Conservation (phyloP, 495 filamentous ascomycete species). For the Aspergillus ellipticus region DNA sequence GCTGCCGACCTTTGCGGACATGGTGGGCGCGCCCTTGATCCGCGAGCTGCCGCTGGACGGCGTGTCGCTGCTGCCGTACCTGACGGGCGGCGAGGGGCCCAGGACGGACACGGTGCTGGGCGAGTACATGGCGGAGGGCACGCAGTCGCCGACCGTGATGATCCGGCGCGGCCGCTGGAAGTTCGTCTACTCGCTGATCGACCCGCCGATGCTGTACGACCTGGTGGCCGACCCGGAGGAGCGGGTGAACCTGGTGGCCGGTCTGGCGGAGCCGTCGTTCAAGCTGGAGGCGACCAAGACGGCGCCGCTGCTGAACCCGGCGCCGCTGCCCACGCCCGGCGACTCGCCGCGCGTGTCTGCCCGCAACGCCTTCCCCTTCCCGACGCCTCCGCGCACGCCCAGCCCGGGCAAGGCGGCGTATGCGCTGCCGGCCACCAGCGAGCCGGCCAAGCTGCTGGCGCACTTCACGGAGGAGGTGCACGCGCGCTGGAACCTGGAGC, state of each 20-base stretch:
- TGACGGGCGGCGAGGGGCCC: conserved; percentile 53
- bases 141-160: conserved; percentile 84
- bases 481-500: conserved; percentile 68
- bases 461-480: conserved; percentile 64
- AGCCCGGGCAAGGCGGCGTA: conserved; percentile 32
- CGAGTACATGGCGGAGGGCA: conserved; percentile 88
- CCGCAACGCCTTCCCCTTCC: conserved; percentile 38
- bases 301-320: conserved; percentile 13
- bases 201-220: conserved; percentile 77
- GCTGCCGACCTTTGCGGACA: conserved; percentile 75
- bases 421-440: conserved; percentile 36
- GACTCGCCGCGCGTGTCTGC: conserved; percentile 36
- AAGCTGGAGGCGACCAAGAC: conserved; percentile 21
- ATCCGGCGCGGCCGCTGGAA: conserved; percentile 81
- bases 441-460: conserved; percentile 43
- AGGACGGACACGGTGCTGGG: conserved; percentile 73
- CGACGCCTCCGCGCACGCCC: conserved; percentile 39
- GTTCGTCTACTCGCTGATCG: conserved; percentile 74
- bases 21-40: conserved; percentile 64
- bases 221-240: conserved; percentile 70
- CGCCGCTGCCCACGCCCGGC: conserved; percentile 37
- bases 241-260: conserved; percentile 61
- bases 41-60: conserved; percentile 72
- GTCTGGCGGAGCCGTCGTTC: conserved; percentile 16
- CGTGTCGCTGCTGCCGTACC: conserved; percentile 64